Conservation (phyloP, 176 grass and related monocot genomes). For the Melocanna baccifera region DNA sequence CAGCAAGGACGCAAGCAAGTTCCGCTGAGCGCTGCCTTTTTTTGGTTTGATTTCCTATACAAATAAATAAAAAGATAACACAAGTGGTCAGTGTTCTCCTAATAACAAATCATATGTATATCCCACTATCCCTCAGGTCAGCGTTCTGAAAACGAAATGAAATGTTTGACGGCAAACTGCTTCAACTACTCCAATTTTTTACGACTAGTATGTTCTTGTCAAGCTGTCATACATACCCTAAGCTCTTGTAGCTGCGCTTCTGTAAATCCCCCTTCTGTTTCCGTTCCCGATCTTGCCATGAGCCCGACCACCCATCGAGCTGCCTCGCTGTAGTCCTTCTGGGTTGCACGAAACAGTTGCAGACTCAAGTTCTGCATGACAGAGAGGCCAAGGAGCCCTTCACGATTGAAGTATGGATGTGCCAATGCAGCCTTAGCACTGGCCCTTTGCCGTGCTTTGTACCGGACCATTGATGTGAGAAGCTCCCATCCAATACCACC, state of each 20-base stretch:
- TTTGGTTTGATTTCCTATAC: slow-evolving; percentile 79
- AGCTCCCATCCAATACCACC: slow-evolving; percentile 87
- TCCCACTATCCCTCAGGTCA: not conserved
- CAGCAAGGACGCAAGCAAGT: slow-evolving; percentile 73
- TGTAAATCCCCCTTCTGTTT: slow-evolving; percentile 85
- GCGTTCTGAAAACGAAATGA: not conserved
- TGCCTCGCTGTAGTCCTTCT: slow-evolving; percentile 85
- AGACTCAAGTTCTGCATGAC: slow-evolving; percentile 80
- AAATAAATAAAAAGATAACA: not conserved
- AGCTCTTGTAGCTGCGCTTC: slow-evolving; percentile 95
- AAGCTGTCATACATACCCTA: slow-evolving; percentile 39
- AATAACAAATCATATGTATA: not conserved
- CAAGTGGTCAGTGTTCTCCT: not conserved
- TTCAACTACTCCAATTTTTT: not conserved
- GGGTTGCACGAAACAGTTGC: slow-evolving; percentile 82
- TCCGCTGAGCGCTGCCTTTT: slow-evolving; percentile 60
- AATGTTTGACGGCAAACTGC: not conserved
- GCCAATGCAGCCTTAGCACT: slow-evolving; percentile 81
- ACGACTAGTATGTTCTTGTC: not conserved
- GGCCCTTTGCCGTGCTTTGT: slow-evolving; percentile 79
- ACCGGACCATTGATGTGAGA: slow-evolving; percentile 73
- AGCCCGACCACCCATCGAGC: slow-evolving; percentile 71
- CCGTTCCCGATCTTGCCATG: slow-evolving; percentile 90
- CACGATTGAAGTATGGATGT: slow-evolving; percentile 82
- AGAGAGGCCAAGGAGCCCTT: slow-evolving; percentile 84